A percentile compares a stretch with the other conserved stretches of the same genome.
phyloP scores from a whole-genome alignment of 2,329 filamentous ascomycete species.

The Cryphonectria radicalis region DNA sequence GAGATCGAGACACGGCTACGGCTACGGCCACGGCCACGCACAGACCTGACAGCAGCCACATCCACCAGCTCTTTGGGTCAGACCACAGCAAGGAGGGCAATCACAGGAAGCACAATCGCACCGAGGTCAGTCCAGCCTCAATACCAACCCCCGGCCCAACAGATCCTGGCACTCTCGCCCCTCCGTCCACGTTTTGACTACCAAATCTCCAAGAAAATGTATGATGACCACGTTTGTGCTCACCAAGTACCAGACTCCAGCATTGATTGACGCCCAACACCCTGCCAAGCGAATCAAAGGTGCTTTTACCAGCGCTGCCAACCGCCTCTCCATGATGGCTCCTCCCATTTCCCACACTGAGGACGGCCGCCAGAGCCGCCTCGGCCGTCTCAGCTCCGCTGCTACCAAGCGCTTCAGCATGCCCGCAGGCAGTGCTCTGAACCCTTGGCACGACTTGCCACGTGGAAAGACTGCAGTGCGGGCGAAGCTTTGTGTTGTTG shows the following conservation, averaged over 20 bases:
- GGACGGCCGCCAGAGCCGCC: slow-evolving; percentile 24
- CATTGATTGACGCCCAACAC: not conserved
- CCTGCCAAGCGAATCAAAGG: slow-evolving; percentile 11
- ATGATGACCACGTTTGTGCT: not conserved
- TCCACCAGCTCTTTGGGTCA: not conserved
- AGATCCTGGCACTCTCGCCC: not conserved
- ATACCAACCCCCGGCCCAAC: not conserved
- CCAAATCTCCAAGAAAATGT: not conserved
- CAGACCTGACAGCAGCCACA: not conserved
- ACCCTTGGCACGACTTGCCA: not conserved
- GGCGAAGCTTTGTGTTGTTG: slow-evolving; percentile 9
- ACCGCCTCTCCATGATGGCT: slow-evolving; percentile 10
- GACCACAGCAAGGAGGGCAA: not conserved
- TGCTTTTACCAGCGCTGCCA: slow-evolving; percentile 14
- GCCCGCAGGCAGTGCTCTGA: not conserved
- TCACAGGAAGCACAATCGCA: slow-evolving; percentile 10
- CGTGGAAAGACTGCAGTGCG: not conserved
- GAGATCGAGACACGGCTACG: not conserved
- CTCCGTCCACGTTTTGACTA: no score
- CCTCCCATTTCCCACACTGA: not conserved
- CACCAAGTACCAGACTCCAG: slow-evolving; percentile 7
- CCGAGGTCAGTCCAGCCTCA: not conserved
- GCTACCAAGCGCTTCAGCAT: slow-evolving; percentile 10
- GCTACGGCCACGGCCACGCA: not conserved
- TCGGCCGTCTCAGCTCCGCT: not conserved